These are phyloP conservation scores for Monosporozyma solicola DNA, from an alignment of 805 yeast species.

Conservation along the genomic window DNA sequence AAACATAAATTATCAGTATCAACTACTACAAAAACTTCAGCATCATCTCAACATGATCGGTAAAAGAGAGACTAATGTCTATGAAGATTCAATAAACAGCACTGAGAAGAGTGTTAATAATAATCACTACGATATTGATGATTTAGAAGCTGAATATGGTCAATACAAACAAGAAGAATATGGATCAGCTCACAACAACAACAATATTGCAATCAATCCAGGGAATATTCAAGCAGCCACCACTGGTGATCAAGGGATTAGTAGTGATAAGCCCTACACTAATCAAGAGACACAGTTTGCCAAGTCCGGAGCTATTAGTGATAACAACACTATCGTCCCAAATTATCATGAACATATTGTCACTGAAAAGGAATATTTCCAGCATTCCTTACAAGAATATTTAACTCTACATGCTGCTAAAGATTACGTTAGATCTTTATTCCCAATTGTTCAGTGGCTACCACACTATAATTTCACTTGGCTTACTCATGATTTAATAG, in stretches of 20 bases:
- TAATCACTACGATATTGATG: constrained; percentile 13
- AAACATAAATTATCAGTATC: not conserved
- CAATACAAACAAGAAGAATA: constrained; percentile 16
- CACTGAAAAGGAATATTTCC: constrained; percentile 15
- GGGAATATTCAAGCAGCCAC: not conserved
- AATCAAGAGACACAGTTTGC: not conserved
- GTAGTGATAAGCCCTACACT: not conserved
- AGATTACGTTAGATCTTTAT: constrained; percentile 51
- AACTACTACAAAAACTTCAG: not conserved
- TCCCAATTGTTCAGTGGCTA: constrained; percentile 81
- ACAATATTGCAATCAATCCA: not conserved
- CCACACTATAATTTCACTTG: constrained; percentile 72
- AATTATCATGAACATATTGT: constrained; percentile 17
- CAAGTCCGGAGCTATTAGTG: not conserved
- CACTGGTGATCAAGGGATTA: not conserved
- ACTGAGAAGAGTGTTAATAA: not conserved
- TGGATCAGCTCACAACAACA: not conserved
- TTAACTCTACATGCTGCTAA: constrained; percentile 31
- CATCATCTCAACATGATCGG: constrained; percentile 3
- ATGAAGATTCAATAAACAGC: not conserved
- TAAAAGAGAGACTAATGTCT: constrained; percentile 1
- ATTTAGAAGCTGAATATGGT: constrained; percentile 24
- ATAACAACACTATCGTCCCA: constrained; percentile 3
- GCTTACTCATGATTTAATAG: constrained; percentile 75
- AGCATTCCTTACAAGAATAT: constrained; percentile 11